Percentiles rank a stretch among this genome's conserved stretches.
Conservation (phyloP, 2,329 filamentous ascomycete species). For the Diaporthe australafricana region DNA sequence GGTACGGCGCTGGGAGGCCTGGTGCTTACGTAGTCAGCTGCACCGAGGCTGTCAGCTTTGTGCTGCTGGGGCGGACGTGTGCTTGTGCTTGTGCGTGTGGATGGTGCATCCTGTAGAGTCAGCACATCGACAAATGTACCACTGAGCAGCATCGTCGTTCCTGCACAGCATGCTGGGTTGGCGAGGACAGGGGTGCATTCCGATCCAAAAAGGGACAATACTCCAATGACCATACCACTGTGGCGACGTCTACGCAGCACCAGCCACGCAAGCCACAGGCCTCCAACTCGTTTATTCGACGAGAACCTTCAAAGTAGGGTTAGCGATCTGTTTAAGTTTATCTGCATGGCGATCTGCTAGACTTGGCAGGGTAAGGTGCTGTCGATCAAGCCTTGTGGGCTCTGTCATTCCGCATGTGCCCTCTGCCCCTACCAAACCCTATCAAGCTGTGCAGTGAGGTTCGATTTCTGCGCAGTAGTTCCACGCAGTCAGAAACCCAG, state of each 20-base stretch:
- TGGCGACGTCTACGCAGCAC: slow-evolving; percentile 24
- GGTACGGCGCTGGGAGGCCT: background rate
- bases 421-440: slow-evolving; percentile 9
- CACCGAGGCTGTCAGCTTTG: background rate
- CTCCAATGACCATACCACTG: slow-evolving; percentile 8
- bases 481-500: too few species aligned
- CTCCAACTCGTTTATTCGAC: slow-evolving; percentile 32
- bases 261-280: slow-evolving; percentile 38
- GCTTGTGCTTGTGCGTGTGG: background rate
- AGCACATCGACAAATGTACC: background rate
- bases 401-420: slow-evolving; percentile 11
- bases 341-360: slow-evolving; percentile 29
- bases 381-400: slow-evolving; percentile 29
- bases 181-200: background rate
- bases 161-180: background rate
- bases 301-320: background rate
- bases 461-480: background rate
- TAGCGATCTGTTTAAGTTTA: slow-evolving; percentile 28
- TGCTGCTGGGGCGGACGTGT: background rate
- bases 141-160: background rate
- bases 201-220: background rate
- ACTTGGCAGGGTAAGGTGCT: slow-evolving; percentile 23
- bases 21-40: background rate
- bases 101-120: background rate
- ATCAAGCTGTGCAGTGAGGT: background rate